A percentile compares a stretch with the other conserved stretches of the same genome.
These are phyloP conservation scores for Saturnispora halmiae DNA, from an alignment of 805 yeast genomes.

Conservation along the genomic window DNA sequence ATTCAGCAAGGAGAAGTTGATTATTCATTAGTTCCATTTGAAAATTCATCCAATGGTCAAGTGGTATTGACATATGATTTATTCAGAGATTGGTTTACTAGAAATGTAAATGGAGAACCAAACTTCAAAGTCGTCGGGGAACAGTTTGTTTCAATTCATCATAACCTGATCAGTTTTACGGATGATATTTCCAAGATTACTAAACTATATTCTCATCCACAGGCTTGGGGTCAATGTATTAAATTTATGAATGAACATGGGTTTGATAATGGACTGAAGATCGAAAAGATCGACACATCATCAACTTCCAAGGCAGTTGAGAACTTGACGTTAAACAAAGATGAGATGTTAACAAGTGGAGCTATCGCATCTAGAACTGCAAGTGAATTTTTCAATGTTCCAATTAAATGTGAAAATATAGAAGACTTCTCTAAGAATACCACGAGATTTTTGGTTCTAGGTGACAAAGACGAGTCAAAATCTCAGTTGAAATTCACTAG, in stretches of 20 bases:
- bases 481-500: constrained; percentile 12
- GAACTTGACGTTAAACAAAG: constrained; percentile 33
- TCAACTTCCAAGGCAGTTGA: constrained; percentile 87
- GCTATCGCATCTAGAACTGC: constrained; percentile 72
- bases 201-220: constrained; percentile 84
- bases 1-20: constrained; percentile 41
- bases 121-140: constrained; percentile 57
- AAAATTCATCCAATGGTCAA: constrained; percentile 91
- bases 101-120: constrained; percentile 21
- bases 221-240: constrained; percentile 91
- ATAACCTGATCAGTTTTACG: constrained; percentile 52
- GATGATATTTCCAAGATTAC: constrained; percentile 36
- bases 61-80: constrained; percentile 81
- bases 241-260: constrained; percentile 39
- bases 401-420: constrained; percentile 45
- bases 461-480: constrained; percentile 25
- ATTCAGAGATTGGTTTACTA: constrained; percentile 55
- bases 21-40: constrained; percentile 78
- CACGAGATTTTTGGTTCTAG: constrained; percentile 72
- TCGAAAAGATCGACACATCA: constrained; percentile 51
- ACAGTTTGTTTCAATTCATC: constrained; percentile 75
- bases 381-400: constrained; percentile 47
- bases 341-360: constrained; percentile 37
- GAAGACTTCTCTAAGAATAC: constrained; percentile 73
- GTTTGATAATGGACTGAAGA: constrained; percentile 26